phyloP scores from a whole-genome alignment of 1,284 basidiomycete genomes.

The Trichosporon sp. region DNA sequence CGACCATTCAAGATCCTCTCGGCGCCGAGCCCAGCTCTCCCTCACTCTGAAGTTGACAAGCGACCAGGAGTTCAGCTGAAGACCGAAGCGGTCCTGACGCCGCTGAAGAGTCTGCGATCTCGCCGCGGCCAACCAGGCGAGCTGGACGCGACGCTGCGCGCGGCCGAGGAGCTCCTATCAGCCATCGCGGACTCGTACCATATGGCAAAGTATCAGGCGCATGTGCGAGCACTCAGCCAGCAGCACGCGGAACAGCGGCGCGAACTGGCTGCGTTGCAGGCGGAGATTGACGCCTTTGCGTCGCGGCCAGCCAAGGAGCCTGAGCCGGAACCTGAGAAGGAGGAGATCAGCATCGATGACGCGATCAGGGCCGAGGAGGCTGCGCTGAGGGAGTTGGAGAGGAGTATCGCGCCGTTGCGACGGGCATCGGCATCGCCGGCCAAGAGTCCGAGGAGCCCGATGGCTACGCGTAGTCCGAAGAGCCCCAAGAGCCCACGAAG shows the following conservation, averaged over 20 bases:
- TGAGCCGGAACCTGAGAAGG: neutral
- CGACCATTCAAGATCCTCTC: conserved; percentile 36
- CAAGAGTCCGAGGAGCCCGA: neutral
- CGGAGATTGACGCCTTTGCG: neutral
- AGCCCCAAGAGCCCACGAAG: neutral
- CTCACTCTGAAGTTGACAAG: neutral
- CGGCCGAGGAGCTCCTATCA: conserved; percentile 41
- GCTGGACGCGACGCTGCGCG: conserved; percentile 34
- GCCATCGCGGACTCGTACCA: conserved; percentile 18
- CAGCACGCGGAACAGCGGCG: neutral
- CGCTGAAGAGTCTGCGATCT: conserved; percentile 28
- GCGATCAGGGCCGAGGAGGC: conserved; percentile 43
- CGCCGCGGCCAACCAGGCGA: conserved; percentile 22
- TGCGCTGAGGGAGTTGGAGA: conserved; percentile 35
- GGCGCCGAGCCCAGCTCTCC: neutral
- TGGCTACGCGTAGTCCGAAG: neutral
- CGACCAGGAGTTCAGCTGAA: neutral
- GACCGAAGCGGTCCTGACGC: conserved; percentile 29
- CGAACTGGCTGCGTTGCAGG: neutral
- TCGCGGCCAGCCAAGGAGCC: neutral
- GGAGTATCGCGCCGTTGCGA: conserved; percentile 27
- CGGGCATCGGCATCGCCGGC: neutral
- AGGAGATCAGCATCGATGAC: conserved; percentile 32
- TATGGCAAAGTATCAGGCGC: conserved; percentile 29
- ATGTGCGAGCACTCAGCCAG: conserved; percentile 6